Percentiles rank a stretch among this genome's conserved stretches.
Evolutionary conservation across 2,329 filamentous ascomycete genomes (phyloP).

Genomic region (Epichloe typhina): DNA sequence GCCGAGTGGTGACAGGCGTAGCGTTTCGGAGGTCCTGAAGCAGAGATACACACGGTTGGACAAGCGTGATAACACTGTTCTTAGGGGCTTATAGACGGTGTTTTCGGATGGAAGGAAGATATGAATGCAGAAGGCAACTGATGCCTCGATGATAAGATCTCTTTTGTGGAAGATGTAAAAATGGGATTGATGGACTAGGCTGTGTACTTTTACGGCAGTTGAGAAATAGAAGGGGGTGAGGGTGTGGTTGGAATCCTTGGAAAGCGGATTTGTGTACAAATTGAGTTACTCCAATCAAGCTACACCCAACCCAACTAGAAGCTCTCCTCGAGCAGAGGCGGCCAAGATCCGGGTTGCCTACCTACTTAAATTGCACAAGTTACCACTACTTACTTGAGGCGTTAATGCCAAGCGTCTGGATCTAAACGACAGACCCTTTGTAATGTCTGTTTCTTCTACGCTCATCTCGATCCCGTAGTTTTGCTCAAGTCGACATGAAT

Average conservation of each 20-base stretch:
- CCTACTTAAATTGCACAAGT: no score
- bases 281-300: no score
- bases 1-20: constrained; percentile 28
- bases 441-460: no score
- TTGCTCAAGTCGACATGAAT: no score
- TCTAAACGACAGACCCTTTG: no score
- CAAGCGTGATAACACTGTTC: constrained; percentile 29
- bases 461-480: no score
- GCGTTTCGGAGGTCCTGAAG: constrained; percentile 37
- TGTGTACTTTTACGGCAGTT: not conserved
- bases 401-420: no score
- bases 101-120: not conserved
- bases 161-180: not conserved
- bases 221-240: not conserved
- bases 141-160: not conserved
- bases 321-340: no score
- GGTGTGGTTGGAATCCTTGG: not conserved
- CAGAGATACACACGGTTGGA: constrained; percentile 41
- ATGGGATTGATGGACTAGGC: not conserved
- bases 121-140: not conserved
- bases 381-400: no score
- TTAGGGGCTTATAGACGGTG: constrained; percentile 24
- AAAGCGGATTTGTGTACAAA: not conserved
- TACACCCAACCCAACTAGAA: no score
- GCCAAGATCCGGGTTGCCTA: no score